Evolutionary conservation across 331 rosid species (phyloP), one percentile per base, ranked within the genome.

Genomic region (Quercus tomentella): DNA sequence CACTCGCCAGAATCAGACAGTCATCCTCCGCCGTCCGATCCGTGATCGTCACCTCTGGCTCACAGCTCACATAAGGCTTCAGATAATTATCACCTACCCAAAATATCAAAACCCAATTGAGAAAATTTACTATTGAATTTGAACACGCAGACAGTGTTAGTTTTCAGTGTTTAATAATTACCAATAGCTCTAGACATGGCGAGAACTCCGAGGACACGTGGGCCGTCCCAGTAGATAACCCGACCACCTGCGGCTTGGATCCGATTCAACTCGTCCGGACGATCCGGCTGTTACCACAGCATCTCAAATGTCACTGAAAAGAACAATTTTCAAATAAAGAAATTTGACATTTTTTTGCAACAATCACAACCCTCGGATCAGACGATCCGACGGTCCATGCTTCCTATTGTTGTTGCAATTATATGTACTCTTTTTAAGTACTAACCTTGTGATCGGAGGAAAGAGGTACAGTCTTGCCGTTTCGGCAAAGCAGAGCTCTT

Each of bases 131-230:
- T 5, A 41, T 15, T 28, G 55, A 37, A 37, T 37, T 41, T 41
- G 45, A 41, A 41, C 45, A 2, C 43, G 7, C 2, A 8, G 45
- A 41, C 1, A 0, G 1, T 8, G 45, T 8, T 41, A 8, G 1
- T 41, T 41, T 8, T 41, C 12, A 8, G 12, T 2, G 12, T 41
- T 56, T 4, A 17, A 9, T 7, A 22, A 66, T 73, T 74, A 88
- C 94, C 94, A 76, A 90, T 85, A 67, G 94, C 89, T 79, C 94
- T 88, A 4, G 94, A 90, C 92, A 86, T 90, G 49, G 92, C 92
- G 4, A 90, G 85, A 26, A 90, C 89, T 79, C 94, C 94, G 49
- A 87, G 86, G 31, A 90, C 92, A 73, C 94, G 82, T 5, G 94
- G 82, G 41, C 92, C 89, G 16, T 82, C 91, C 91, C 92, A 88